Percentiles rank a stretch among this genome's conserved stretches.
These are phyloP conservation scores for Coemansia sp. DNA, from an alignment of 192 early-diverging fungal genomes.

Conservation along the genomic window DNA sequence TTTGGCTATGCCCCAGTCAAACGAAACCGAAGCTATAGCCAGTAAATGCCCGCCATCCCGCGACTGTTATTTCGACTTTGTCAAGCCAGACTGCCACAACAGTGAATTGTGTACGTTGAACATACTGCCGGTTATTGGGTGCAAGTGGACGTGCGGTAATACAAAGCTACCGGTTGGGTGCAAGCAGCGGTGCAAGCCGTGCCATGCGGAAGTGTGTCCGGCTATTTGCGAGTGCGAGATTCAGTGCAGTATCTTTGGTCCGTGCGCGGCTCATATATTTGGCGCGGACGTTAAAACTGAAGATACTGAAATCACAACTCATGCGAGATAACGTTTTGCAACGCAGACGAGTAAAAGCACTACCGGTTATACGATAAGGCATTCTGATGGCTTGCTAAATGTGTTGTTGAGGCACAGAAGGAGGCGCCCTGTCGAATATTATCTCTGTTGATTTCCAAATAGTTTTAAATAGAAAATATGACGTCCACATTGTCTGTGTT, in stretches of 20 bases:
- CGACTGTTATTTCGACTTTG: constrained; percentile 27
- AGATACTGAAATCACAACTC: no score
- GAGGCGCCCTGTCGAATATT: no score
- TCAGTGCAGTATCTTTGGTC: constrained; percentile 5
- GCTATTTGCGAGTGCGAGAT: constrained; percentile 6
- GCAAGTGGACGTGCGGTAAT: constrained; percentile 2
- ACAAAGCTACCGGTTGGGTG: constrained; percentile 3
- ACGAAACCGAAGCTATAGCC: background rate
- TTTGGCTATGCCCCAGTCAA: background rate
- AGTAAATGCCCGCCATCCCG: constrained; percentile 15
- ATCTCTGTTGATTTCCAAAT: background rate
- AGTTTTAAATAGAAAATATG: background rate
- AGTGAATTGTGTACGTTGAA: background rate
- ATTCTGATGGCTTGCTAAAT: no score
- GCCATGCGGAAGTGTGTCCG: constrained; percentile 9
- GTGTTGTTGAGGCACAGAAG: no score
- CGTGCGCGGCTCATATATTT: constrained; percentile 1
- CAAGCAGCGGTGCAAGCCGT: constrained; percentile 11
- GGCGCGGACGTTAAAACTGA: background rate
- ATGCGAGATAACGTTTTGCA: no score
- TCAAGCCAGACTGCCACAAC: constrained; percentile 5
- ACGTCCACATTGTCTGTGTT: background rate
- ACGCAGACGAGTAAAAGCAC: no score
- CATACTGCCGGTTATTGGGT: background rate
- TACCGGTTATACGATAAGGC: no score